A percentile compares a stretch with the other conserved stretches of the same genome.
These are phyloP conservation scores for Barnettozyma siamensis DNA, from an alignment of 805 yeast genomes.

Conservation along the genomic window DNA sequence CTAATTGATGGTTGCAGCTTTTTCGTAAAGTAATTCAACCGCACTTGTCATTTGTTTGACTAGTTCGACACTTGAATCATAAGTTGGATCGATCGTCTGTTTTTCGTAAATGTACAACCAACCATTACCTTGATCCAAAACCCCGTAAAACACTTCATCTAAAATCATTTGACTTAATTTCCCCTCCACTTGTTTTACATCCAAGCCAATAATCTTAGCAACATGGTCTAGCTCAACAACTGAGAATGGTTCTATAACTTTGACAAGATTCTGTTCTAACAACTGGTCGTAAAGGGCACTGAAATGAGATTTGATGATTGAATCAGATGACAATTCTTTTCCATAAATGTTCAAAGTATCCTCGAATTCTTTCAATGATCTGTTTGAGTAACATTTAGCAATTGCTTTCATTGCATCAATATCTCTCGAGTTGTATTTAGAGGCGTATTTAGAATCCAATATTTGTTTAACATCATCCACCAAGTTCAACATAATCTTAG, in stretches of 20 bases:
- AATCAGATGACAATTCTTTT: conserved; percentile 75
- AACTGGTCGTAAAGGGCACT: conserved; percentile 88
- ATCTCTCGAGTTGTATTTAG: conserved; percentile 73
- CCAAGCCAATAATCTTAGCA: conserved; percentile 82
- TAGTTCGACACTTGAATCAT: conserved; percentile 80
- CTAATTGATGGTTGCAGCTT: conserved; percentile 78
- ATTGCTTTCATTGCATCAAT: conserved; percentile 96
- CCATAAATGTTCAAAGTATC: conserved; percentile 67
- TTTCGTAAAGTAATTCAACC: conserved; percentile 88
- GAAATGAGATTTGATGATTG: conserved; percentile 86
- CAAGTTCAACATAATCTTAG: conserved; percentile 87
- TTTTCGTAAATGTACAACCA: conserved; percentile 91
- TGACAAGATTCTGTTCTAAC: conserved; percentile 86
- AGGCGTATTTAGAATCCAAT: conserved; percentile 65
- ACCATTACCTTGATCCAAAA: conserved; percentile 96
- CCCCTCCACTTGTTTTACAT: conserved; percentile 84
- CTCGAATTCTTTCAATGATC: conserved; percentile 89
- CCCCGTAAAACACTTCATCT: conserved; percentile 93
- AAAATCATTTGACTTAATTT: conserved; percentile 94
- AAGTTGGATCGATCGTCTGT: conserved; percentile 82
- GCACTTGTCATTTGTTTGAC: conserved; percentile 81
- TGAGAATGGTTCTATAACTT: conserved; percentile 93
- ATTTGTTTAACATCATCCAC: conserved; percentile 81
- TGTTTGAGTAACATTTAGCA: conserved; percentile 81
- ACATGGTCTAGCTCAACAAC: conserved; percentile 91